phyloP scores from a whole-genome alignment of 768 basidiomycete genomes.

The Phylloporus arenicola region DNA sequence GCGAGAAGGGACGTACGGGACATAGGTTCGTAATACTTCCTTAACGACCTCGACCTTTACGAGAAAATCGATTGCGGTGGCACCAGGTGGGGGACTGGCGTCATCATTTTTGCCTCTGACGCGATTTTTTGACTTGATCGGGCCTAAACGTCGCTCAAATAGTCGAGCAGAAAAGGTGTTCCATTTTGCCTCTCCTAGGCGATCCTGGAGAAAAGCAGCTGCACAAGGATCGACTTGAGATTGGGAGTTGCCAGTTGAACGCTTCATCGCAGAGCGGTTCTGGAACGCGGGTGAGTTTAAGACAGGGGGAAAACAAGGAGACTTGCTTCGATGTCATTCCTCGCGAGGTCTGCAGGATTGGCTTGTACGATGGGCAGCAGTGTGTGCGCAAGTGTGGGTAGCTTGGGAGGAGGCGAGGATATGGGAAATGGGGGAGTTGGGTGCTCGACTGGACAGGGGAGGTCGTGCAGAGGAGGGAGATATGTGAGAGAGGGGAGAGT shows the following conservation, averaged over 20 bases:
- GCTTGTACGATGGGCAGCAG: slow-evolving; percentile 31
- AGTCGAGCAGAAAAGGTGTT: slow-evolving; percentile 42
- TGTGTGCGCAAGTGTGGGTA: slow-evolving; percentile 23
- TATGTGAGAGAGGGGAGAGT: slow-evolving; percentile 24
- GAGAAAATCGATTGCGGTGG: slow-evolving; percentile 46
- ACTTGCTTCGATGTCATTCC: slow-evolving; percentile 24
- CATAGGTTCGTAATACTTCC: slow-evolving; percentile 42
- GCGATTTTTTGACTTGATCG: slow-evolving; percentile 34
- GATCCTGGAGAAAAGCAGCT: slow-evolving; percentile 41
- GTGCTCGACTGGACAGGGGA: slow-evolving; percentile 18
- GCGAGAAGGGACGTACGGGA: slow-evolving; percentile 37
- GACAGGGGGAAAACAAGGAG: not conserved
- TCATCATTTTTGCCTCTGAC: slow-evolving; percentile 29
- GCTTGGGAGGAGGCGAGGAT: slow-evolving; percentile 22
- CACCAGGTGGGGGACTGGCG: slow-evolving; percentile 28
- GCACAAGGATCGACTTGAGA: slow-evolving; percentile 40
- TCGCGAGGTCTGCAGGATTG: slow-evolving; percentile 27
- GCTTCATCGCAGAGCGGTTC: slow-evolving; percentile 27
- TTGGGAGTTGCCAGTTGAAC: slow-evolving; percentile 13
- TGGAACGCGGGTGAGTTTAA: slow-evolving; percentile 14
- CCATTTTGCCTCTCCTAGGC: slow-evolving; percentile 41
- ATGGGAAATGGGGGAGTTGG: slow-evolving; percentile 13
- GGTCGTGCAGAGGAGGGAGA: slow-evolving; percentile 22
- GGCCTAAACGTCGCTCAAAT: slow-evolving; percentile 41
- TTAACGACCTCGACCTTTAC: slow-evolving; percentile 51